phyloP scores from a whole-genome alignment of 495 filamentous ascomycete species.

The Neurospora sp. region DNA sequence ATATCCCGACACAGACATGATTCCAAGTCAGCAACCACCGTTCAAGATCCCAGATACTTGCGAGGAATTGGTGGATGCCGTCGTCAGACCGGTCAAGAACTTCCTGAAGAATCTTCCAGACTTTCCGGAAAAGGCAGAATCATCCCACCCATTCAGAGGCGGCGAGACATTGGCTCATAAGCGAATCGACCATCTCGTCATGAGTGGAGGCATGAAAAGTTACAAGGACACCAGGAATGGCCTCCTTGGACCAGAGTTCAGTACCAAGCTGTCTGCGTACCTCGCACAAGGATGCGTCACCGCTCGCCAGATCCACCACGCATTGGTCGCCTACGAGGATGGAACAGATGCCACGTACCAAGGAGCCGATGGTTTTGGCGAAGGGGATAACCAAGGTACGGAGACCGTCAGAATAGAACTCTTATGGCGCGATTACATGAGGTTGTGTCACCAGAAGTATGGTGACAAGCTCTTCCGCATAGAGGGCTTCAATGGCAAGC shows the following conservation, averaged over 20 bases:
- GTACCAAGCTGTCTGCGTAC: constrained; percentile 59
- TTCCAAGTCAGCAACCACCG: constrained; percentile 45
- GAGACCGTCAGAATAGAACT: constrained; percentile 57
- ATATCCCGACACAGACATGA: constrained; percentile 30
- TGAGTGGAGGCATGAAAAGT: constrained; percentile 41
- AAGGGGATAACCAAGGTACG: constrained; percentile 60
- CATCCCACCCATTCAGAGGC: constrained; percentile 56
- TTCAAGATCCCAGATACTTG: constrained; percentile 49
- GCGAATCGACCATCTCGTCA: constrained; percentile 48
- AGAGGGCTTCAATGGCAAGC: constrained; percentile 45
- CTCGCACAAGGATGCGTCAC: constrained; percentile 59
- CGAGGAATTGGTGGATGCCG: constrained; percentile 35
- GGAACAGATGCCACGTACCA: constrained; percentile 32
- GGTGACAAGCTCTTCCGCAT: constrained; percentile 47
- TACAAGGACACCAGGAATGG: constrained; percentile 64
- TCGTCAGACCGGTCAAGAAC: constrained; percentile 41
- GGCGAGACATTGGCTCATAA: constrained; percentile 46
- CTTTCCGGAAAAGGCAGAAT: constrained; percentile 36
- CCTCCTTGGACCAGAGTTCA: constrained; percentile 54
- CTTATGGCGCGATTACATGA: constrained; percentile 69
- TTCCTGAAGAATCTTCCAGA: constrained; percentile 26
- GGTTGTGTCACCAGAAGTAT: constrained; percentile 57
- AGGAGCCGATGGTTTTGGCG: constrained; percentile 40
- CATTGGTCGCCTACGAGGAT: constrained; percentile 52
- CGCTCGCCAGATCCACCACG: constrained; percentile 53